Conservation (phyloP, 768 basidiomycete species). For the Cyathus striatus region DNA sequence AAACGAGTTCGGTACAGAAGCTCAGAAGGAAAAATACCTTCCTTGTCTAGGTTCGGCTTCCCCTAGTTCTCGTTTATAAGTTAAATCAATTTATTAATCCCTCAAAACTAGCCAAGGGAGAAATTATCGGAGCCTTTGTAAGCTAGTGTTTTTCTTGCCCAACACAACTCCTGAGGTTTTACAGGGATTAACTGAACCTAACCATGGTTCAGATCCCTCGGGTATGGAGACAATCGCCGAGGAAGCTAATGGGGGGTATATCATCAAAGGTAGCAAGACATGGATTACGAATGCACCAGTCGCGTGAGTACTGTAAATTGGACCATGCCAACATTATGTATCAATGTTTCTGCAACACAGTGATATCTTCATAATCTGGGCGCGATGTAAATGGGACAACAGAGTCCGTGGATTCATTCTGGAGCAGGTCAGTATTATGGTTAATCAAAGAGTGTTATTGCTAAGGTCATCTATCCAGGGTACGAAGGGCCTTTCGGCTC, state of each 20-base stretch:
- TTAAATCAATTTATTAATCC: neutral
- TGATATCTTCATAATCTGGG: constrained; percentile 92
- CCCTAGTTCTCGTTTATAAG: neutral
- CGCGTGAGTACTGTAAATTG: constrained; percentile 48
- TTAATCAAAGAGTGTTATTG: neutral
- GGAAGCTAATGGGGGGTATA: constrained; percentile 80
- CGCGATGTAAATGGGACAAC: constrained; percentile 89
- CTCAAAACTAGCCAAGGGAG: constrained; percentile 59
- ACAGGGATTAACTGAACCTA: constrained; percentile 92
- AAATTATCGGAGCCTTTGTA: constrained; percentile 90
- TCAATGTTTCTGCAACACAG: constrained; percentile 35
- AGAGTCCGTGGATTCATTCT: constrained; percentile 87
- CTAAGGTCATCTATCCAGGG: constrained; percentile 40
- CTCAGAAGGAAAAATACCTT: constrained; percentile 88
- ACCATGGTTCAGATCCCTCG: constrained; percentile 96
- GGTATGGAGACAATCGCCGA: constrained; percentile 94
- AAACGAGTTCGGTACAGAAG: constrained; percentile 81
- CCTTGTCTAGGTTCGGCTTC: constrained; percentile 67
- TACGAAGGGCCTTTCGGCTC: constrained; percentile 74
- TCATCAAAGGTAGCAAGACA: constrained; percentile 89
- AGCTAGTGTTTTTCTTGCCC: constrained; percentile 27
- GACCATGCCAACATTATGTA: constrained; percentile 5
- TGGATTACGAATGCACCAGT: constrained; percentile 96
- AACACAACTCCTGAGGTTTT: constrained; percentile 1
- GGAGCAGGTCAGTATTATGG: constrained; percentile 60